phyloP scores from a whole-genome alignment of 2,329 filamentous ascomycete genomes.

The Aspergillus felis region DNA sequence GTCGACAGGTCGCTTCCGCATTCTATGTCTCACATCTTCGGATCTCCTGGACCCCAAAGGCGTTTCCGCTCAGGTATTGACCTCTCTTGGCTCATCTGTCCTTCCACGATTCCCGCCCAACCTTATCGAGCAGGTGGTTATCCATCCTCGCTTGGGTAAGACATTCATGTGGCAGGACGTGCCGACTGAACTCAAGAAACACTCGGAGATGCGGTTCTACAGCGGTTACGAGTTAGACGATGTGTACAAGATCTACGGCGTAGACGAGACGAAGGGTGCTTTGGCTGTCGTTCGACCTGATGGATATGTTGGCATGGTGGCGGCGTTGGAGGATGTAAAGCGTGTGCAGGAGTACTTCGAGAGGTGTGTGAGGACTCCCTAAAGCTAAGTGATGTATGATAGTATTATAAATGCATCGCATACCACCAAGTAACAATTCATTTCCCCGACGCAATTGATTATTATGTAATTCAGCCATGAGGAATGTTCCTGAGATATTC shows the following conservation, averaged over 20 bases:
- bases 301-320: constrained; percentile 33
- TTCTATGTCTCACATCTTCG: constrained; percentile 31
- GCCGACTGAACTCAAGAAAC: constrained; percentile 26
- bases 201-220: constrained; percentile 36
- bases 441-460: no score
- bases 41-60: constrained; percentile 32
- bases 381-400: background rate
- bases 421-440: background rate
- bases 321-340: constrained; percentile 23
- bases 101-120: constrained; percentile 24
- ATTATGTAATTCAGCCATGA: no score
- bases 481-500: background rate
- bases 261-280: constrained; percentile 26
- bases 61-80: constrained; percentile 22
- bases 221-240: constrained; percentile 32
- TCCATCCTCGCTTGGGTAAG: constrained; percentile 27
- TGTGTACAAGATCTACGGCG: constrained; percentile 35
- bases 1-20: constrained; percentile 36
- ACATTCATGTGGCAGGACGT: constrained; percentile 33
- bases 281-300: constrained; percentile 37
- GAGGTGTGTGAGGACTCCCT: constrained; percentile 12
- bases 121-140: constrained; percentile 31
- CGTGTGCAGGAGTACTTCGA: constrained; percentile 25
- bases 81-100: constrained; percentile 15
- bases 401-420: background rate